Conservation (phyloP, 495 filamentous ascomycete genomes). For the Cairneyella variabilis region DNA sequence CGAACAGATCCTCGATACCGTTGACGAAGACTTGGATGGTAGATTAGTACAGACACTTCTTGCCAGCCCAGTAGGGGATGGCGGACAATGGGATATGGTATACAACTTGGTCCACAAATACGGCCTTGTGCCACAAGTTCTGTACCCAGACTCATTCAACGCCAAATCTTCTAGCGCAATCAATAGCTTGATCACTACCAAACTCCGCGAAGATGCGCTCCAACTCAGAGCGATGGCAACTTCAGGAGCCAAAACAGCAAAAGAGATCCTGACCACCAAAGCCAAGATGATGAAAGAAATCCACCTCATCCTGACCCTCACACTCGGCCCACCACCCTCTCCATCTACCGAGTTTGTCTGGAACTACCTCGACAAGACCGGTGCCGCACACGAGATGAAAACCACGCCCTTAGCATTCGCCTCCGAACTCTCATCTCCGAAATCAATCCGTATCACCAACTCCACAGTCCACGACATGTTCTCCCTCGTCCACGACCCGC, state of each 20-base stretch:
- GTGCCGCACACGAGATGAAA: slow-evolving; percentile 51
- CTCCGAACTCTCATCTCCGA: slow-evolving; percentile 43
- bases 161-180: slow-evolving; percentile 64
- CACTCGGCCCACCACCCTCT: slow-evolving; percentile 71
- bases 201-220: slow-evolving; percentile 80
- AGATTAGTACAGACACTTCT: slow-evolving; percentile 66
- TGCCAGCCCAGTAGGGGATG: slow-evolving; percentile 65
- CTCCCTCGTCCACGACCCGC: slow-evolving; percentile 79
- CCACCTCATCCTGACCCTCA: slow-evolving; percentile 70
- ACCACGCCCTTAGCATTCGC: slow-evolving; percentile 67
- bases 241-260: slow-evolving; percentile 1
- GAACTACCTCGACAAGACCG: slow-evolving; percentile 68
- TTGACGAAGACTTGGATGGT: slow-evolving; percentile 60
- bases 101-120: slow-evolving; percentile 84
- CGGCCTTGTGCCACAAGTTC: slow-evolving; percentile 70
- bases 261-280: slow-evolving; percentile 49
- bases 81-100: slow-evolving; percentile 92
- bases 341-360: slow-evolving; percentile 66
- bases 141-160: slow-evolving; percentile 72
- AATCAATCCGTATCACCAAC: slow-evolving; percentile 39
- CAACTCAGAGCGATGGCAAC: slow-evolving; percentile 51
- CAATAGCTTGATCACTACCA: slow-evolving; percentile 74
- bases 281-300: slow-evolving; percentile 72
- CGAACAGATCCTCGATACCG: slow-evolving; percentile 73
- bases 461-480: slow-evolving; percentile 59